A percentile compares a stretch with the other conserved stretches of the same genome.
Evolutionary conservation across 2,329 filamentous ascomycete species (phyloP).

Genomic region (Bipolaris zeicola): DNA sequence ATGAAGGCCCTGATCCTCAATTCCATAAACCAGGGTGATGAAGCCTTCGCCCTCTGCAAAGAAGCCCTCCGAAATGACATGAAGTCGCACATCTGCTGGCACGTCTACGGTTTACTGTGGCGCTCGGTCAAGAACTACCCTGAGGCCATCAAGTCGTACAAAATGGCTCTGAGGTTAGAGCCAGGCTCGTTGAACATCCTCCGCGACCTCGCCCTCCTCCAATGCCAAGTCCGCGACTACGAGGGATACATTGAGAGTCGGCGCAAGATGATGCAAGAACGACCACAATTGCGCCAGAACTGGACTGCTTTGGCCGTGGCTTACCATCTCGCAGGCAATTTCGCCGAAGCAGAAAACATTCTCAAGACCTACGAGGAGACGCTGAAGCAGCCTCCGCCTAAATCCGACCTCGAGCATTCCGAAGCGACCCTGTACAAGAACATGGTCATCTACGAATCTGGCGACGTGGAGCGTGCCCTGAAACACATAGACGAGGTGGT

Average conservation of each 20-base stretch:
- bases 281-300: constrained; percentile 82
- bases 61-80: constrained; percentile 92
- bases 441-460: constrained; percentile 86
- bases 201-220: constrained; percentile 87
- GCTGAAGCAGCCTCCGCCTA: constrained; percentile 77
- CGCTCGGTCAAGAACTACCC: constrained; percentile 96
- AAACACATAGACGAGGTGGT: constrained; percentile 81
- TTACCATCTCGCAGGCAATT: constrained; percentile 85
- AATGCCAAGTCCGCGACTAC: constrained; percentile 96
- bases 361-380: constrained; percentile 93
- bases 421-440: constrained; percentile 97
- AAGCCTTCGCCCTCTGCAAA: constrained; percentile 93
- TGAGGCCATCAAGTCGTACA: constrained; percentile 98
- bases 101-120: constrained; percentile 95
- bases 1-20: constrained; percentile 99
- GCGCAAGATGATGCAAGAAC: constrained; percentile 82
- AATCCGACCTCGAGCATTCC: constrained; percentile 86
- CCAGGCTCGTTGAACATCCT: constrained; percentile 95
- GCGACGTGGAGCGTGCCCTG: constrained; percentile 80
- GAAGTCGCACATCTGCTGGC: constrained; percentile 99
- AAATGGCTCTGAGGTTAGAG: constrained; percentile 89
- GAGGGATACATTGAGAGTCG: constrained; percentile 90
- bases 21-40: constrained; percentile 86
- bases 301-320: constrained; percentile 98
- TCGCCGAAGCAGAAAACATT: constrained; percentile 85